Base-by-base conservation (phyloP, 495 filamentous ascomycete species). In the Penicillium lagena region DNA sequence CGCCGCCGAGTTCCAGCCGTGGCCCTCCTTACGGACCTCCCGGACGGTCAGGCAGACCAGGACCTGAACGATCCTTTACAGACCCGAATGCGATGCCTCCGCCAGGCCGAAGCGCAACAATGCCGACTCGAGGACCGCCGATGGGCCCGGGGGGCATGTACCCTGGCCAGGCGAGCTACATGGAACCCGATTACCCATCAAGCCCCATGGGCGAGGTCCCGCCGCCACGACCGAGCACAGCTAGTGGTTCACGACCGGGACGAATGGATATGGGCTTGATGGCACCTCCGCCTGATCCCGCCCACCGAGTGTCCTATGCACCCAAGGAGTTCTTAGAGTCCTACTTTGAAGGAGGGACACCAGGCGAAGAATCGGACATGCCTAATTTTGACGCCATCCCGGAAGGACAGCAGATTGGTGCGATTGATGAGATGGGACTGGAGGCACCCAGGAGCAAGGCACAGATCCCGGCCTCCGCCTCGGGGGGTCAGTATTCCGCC, bases 361-460 rank as follows among this genome's bases (percentile, higher is more conserved):
- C 40, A n/a, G 54, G 56, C 1, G 69, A 68, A 33, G 69, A 70
- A 27, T 63, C 61, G 5, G 85, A 89, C 10, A 82, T 83, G 66
- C 86, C 86, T 3, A 80, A 89, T 55, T 91, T 91, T 47, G 85
- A 90, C 66, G 76, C 78, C 2, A 71, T 81, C 28, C 75, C 79
- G 3, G 45, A 66, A 2, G 40, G 67, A 22, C 58, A 53, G 12
- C 47, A 54, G 13, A 65, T 59, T 36, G 42, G 64, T 45, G 40
- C 70, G 38, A 65, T 77, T 43, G 76, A 82, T 46, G 68, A 75
- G 47, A 68, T 79, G 70, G 68, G 66, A 9, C 31, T 71, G 15
- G 64, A 68, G 17, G 51, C 53, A 31, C 58, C 73, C 17, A 60
- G 55, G 35, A 41, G 54, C 11, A 60, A 52, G 8, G 35, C 46